Conservation (phyloP, 2,329 filamentous ascomycete genomes). For the Aspergillus intermedius region DNA sequence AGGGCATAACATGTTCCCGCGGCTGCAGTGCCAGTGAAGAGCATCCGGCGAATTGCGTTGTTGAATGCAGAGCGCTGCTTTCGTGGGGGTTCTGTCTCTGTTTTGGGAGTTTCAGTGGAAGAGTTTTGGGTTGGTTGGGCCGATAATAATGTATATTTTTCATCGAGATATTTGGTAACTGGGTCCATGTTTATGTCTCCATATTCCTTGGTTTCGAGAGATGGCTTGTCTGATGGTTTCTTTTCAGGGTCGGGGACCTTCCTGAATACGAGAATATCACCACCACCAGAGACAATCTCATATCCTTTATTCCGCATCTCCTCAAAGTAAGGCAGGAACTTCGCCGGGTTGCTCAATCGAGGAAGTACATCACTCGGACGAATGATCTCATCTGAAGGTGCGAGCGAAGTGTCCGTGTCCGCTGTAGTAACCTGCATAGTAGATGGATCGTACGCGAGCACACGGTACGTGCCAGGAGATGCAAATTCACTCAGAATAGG, state of each 20-base stretch:
- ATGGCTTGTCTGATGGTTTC: background rate
- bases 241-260: slow-evolving; percentile 6
- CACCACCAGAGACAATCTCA: slow-evolving; percentile 36
- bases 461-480: slow-evolving; percentile 20
- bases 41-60: slow-evolving; percentile 24
- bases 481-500: background rate
- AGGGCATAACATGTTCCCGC: slow-evolving; percentile 37
- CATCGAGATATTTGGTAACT: background rate
- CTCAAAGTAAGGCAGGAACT: slow-evolving; percentile 36
- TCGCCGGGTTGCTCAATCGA: slow-evolving; percentile 34
- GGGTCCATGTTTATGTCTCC: background rate
- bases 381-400: slow-evolving; percentile 12
- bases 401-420: slow-evolving; percentile 28
- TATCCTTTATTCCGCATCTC: slow-evolving; percentile 35
- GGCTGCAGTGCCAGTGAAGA: slow-evolving; percentile 29
- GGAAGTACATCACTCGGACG: slow-evolving; percentile 31
- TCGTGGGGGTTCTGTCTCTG: background rate
- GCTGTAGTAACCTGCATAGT: slow-evolving; percentile 24
- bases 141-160: background rate
- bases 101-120: background rate
- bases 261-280: slow-evolving; percentile 37
- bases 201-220: background rate
- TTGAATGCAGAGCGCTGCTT: slow-evolving; percentile 10
- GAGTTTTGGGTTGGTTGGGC: background rate
- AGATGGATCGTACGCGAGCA: slow-evolving; percentile 34